Evolutionary conservation across 2,329 filamentous ascomycete species (phyloP), one percentile per base, ranked within the genome.

Genomic region (Colletotrichum gigasporum): DNA sequence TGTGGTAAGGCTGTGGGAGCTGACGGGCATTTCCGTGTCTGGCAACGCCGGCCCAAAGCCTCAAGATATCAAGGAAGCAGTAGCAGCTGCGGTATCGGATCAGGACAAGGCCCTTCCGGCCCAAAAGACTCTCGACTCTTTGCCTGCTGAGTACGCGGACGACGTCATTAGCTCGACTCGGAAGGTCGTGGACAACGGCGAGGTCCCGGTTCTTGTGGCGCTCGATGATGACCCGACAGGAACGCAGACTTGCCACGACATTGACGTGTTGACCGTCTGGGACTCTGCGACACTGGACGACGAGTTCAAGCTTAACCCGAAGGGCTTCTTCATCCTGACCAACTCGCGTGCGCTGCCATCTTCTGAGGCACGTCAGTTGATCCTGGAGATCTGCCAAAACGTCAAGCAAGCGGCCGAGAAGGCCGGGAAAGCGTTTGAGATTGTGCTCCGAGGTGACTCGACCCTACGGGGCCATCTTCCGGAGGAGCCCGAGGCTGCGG

Each of bases 161-260:
- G 69, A 73, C 11, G 67, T 74, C 1, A 58, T 74, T 10, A 44
- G 55, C 14, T 68, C 67, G 9, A 68, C 70, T 3, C 65, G 59
- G 18, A 52, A 45, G 2, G 65, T 67, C 1, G 69, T 73, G 8
- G 37, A 63, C 20, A 65, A 54, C 18, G 63, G 67, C 11, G 51
- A 71, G 3, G 69, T 55, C 10, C 65, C 74, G 1, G 68, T 74
- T 1, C 71, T 74, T 6, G 75, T 83, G 4, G 76, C 76, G 1
- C 75, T 83, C 5, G 85, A 87, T 55, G 85, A 87, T 63, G 85
- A 87, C 58, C 85, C 85, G 30, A 88, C 85, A 0, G 85, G 85
- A n/a, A 88, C 85, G 0, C 85, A 88, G 69, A 88, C 86, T n/a
- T 87, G 85, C 71, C 83, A 87, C 71, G 80, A 84, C 67, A 82